Base-by-base conservation (phyloP, 257 asterid species). In the Solanum megistacrolobum region DNA sequence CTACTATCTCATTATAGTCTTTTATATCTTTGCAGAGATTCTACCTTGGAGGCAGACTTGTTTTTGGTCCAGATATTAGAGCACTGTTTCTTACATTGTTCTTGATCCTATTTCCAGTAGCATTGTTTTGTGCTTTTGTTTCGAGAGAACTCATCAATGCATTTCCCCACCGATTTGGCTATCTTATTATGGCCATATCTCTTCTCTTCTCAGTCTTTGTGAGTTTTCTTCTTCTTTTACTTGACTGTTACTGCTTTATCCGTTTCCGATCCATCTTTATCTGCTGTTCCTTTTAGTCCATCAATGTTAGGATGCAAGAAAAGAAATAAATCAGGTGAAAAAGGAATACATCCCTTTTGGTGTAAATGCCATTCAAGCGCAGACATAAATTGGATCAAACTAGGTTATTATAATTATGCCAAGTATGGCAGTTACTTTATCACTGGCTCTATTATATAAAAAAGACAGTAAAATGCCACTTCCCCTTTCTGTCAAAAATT, bases 1-100 rank as follows among this genome's bases (percentile, higher is more conserved):
- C 3, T 69, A 18, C 31, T 41, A 29, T 27, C 85, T 82, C 41
- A 82, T 31, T 48, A 48, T 48, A 29, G 5, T 31, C 85, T 88
- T 83, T 12, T 88, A 12, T 83, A 7, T 39, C 35, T 58, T 55
- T 87, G 89, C 91, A 89, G 91, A 85, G 62, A 79, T 89, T 89
- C 87, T 87, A 58, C n/a, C 79, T 85, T 81, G 88, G 87, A 83
- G 91, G 91, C 88, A 88, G 91, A 86, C 79, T 89, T 12, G 87
- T 89, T 48, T 89, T 87, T 71, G 91, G 91, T 39, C 91, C 91
- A 85, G 91, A 89, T 88, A 85, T 85, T 69, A 89, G 86, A 39
- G 88, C 91, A 66, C 11, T 89, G 82, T 68, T 66, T 6, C 79
- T 85, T 69, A 89, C 91, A 5, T 66, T 88, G 85, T 87, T 85